phyloP scores from a whole-genome alignment of 768 basidiomycete genomes.

The Leccinum olivaceopallidum region DNA sequence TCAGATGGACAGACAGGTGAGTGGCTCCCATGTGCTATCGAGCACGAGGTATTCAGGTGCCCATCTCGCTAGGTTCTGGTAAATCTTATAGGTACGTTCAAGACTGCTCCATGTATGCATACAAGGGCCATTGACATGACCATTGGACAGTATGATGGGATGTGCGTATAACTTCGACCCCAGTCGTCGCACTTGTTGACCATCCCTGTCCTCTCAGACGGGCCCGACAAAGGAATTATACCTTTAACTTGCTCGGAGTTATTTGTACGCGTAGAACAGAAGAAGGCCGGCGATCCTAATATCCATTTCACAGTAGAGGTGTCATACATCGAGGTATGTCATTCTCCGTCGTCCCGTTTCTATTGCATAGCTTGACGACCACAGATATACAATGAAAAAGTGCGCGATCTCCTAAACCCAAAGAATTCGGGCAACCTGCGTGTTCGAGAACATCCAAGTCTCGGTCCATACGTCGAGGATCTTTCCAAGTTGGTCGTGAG shows the following conservation, averaged over 20 bases:
- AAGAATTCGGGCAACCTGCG: constrained; percentile 95
- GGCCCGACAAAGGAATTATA: constrained; percentile 95
- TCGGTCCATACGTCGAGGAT: constrained; percentile 99
- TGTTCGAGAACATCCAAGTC: constrained; percentile 94
- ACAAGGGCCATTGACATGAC: constrained; percentile 7
- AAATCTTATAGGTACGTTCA: constrained; percentile 83
- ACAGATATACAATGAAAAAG: constrained; percentile 97
- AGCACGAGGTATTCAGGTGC: constrained; percentile 7
- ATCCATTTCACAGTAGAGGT: constrained; percentile 91
- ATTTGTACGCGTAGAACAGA: constrained; percentile 76
- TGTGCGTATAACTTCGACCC: constrained; percentile 53
- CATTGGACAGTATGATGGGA: constrained; percentile 81
- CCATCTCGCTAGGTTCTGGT: constrained; percentile 63
- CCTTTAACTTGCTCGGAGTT: constrained; percentile 93
- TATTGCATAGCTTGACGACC: background rate
- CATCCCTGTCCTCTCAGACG: constrained; percentile 53
- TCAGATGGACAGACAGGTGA: constrained; percentile 84
- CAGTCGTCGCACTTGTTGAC: constrained; percentile 8
- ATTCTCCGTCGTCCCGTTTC: background rate
- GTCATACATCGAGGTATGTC: constrained; percentile 89
- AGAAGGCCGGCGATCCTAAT: constrained; percentile 63
- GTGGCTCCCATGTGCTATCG: constrained; percentile 24
- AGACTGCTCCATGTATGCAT: constrained; percentile 2
- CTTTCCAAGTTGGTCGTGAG: constrained; percentile 90
- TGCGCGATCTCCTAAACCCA: constrained; percentile 95